phyloP scores from a whole-genome alignment of 1,284 basidiomycete genomes.

The Schizophyllum commune region DNA sequence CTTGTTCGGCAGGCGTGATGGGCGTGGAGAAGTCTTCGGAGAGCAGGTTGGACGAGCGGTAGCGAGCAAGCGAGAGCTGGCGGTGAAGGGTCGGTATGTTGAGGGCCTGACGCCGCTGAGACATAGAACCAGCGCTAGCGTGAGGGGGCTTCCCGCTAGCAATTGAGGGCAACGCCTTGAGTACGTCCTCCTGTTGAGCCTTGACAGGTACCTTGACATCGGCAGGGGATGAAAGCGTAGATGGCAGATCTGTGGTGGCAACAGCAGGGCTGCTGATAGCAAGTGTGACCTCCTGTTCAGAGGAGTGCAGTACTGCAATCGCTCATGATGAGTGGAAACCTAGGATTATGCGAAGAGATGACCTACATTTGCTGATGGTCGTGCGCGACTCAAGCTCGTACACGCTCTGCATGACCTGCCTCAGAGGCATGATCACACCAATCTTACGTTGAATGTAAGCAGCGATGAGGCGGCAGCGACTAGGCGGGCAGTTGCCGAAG shows the following conservation, averaged over 20 bases:
- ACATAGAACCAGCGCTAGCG: slow-evolving; percentile 5
- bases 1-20: slow-evolving; percentile 13
- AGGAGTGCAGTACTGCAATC: neutral
- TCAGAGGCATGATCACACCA: neutral
- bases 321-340: neutral
- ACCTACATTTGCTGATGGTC: neutral
- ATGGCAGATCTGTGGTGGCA: neutral
- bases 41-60: neutral
- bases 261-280: neutral
- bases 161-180: neutral
- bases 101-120: slow-evolving; percentile 4
- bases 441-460: neutral
- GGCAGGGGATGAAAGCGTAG: neutral
- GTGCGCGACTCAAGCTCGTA: neutral
- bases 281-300: neutral
- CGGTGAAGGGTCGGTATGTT: slow-evolving; percentile 6
- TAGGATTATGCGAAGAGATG: neutral
- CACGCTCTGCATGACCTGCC: neutral
- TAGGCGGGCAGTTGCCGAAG: neutral
- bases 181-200: neutral
- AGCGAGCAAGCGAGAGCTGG: neutral
- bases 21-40: slow-evolving; percentile 8
- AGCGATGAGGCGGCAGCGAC: neutral
- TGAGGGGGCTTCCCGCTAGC: neutral
- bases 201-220: neutral